Conservation (phyloP, 2,329 filamentous ascomycete species). For the Paraphaeosphaeria sporulosa region DNA sequence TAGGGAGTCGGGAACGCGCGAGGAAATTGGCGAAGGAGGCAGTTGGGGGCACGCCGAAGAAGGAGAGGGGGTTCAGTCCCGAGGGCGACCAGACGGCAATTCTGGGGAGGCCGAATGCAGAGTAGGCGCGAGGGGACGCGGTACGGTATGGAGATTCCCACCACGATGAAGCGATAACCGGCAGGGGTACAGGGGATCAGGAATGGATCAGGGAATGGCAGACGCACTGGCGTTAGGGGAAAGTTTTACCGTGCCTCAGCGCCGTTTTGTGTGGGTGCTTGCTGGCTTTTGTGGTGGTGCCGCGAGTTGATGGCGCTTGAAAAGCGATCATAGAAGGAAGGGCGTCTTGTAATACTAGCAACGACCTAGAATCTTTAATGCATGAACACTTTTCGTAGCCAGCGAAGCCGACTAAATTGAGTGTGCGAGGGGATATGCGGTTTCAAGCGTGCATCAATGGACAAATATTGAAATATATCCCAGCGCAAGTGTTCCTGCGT, state of each 20-base stretch:
- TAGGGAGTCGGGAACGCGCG: conserved; percentile 32
- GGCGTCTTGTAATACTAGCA: not conserved
- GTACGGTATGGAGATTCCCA: not conserved
- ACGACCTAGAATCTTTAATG: not conserved
- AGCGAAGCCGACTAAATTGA: not conserved
- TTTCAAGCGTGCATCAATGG: too few relatives aligned
- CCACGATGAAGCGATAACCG: not conserved
- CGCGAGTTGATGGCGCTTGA: not conserved
- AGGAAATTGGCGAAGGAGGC: conserved; percentile 36
- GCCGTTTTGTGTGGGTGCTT: not conserved
- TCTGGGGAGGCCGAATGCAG: not conserved
- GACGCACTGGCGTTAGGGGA: not conserved
- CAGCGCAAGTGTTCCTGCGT: too few relatives aligned
- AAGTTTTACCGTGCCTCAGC: not conserved
- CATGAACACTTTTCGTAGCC: not conserved
- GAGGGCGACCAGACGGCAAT: not conserved
- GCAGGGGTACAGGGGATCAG: not conserved
- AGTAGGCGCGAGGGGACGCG: not conserved
- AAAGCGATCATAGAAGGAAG: not conserved
- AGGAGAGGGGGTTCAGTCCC: conserved; percentile 15
- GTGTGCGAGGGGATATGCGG: too few relatives aligned
- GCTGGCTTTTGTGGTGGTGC: not conserved
- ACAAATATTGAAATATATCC: too few relatives aligned
- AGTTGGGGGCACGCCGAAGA: conserved; percentile 16
- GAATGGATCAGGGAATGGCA: not conserved